Percentiles rank a stretch among this genome's conserved stretches.
These are phyloP conservation scores for Marvania coccoides DNA, from an alignment of 139 green algal species.

Conservation along the genomic window DNA sequence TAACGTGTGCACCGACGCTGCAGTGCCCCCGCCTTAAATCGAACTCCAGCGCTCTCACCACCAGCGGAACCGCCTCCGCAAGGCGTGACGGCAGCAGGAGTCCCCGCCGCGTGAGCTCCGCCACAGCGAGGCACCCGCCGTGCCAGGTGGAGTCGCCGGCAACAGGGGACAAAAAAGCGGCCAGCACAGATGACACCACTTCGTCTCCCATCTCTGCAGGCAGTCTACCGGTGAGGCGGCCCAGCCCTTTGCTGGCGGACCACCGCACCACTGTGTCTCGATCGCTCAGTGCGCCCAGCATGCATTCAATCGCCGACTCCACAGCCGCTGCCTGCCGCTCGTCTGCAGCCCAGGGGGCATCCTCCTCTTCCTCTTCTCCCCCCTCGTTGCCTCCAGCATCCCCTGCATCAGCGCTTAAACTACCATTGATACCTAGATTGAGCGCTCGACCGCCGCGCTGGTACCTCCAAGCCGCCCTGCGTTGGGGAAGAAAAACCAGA, in stretches of 20 bases:
- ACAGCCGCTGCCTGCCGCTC: background rate
- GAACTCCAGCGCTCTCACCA: conserved; percentile 73
- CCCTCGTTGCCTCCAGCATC: background rate
- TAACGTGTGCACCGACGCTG: conserved; percentile 87
- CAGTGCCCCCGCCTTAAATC: conserved; percentile 83
- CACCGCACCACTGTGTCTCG: conserved; percentile 92
- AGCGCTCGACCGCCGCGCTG: background rate
- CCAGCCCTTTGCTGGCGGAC: conserved; percentile 89
- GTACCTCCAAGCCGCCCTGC: conserved; percentile 73
- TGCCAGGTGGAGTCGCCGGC: conserved; percentile 83
- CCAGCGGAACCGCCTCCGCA: conserved; percentile 29
- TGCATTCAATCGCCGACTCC: conserved; percentile 21
- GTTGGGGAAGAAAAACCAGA: conserved; percentile 66
- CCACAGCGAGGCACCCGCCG: conserved; percentile 88
- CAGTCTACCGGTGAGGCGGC: conserved; percentile 71
- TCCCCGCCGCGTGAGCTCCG: conserved; percentile 85
- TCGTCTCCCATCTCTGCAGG: conserved; percentile 77
- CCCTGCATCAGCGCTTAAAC: no score
- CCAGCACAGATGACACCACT: conserved; percentile 65
- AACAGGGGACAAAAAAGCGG: conserved; percentile 46
- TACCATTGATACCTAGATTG: no score
- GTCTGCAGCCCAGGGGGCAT: background rate
- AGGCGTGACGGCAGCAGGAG: conserved; percentile 72
- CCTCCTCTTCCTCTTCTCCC: background rate
- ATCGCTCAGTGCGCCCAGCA: conserved; percentile 72